phyloP scores from a whole-genome alignment of 1,139 yeast species.

The Scheffersomyces segobiensis region DNA sequence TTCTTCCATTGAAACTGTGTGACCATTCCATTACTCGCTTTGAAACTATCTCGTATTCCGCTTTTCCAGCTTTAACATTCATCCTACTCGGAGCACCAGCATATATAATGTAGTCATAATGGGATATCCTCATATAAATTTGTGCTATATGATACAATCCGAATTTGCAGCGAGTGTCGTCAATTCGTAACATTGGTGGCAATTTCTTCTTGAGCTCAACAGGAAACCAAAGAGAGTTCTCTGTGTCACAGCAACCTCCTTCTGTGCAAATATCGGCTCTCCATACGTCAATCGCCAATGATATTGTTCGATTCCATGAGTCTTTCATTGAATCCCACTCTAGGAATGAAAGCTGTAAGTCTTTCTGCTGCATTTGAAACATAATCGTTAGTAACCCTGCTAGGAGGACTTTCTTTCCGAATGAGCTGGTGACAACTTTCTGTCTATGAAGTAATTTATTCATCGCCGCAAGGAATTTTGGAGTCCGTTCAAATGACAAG shows the following conservation, averaged over 20 bases:
- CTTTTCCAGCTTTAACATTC: conserved; percentile 11
- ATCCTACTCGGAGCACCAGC: conserved; percentile 16
- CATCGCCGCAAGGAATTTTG: conserved; percentile 51
- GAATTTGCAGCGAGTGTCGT: conserved; percentile 50
- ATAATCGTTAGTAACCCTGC: conserved; percentile 70
- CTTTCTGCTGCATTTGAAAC: conserved; percentile 74
- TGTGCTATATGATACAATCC: conserved; percentile 15
- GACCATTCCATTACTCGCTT: conserved; percentile 11
- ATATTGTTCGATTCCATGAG: conserved; percentile 64
- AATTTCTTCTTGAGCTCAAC: conserved; percentile 10
- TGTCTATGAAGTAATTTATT: conserved; percentile 56
- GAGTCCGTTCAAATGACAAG: conserved; percentile 6
- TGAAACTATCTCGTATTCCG: conserved; percentile 11
- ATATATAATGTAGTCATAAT: conserved; percentile 14
- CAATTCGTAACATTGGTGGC: conserved; percentile 22
- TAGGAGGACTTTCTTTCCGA: conserved; percentile 64
- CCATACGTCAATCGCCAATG: conserved; percentile 67
- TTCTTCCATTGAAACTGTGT: conserved; percentile 6
- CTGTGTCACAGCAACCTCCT: conserved; percentile 33
- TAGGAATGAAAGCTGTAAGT: conserved; percentile 48
- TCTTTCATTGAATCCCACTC: conserved; percentile 35
- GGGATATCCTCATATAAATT: conserved; percentile 14
- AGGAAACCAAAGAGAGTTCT: conserved; percentile 17
- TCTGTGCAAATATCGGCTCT: conserved; percentile 30
- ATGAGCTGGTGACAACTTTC: conserved; percentile 46